These are phyloP conservation scores for Rhynchospora pubera DNA, from an alignment of 176 grass and related monocot species.

Conservation along the genomic window DNA sequence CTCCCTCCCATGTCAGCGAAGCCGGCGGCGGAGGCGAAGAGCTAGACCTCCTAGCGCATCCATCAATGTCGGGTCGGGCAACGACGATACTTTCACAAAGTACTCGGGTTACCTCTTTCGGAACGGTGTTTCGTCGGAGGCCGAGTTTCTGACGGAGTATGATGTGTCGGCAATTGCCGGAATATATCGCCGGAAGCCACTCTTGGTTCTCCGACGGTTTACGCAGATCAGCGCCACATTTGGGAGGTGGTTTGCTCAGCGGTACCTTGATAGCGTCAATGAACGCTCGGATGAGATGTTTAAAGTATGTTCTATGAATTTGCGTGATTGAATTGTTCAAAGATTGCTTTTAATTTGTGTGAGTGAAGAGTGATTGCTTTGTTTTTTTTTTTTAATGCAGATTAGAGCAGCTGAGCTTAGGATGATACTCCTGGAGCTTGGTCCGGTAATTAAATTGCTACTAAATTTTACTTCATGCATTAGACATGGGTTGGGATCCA, in stretches of 20 bases:
- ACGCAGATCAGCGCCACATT: slow-evolving; percentile 68
- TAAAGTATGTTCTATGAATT: slow-evolving; percentile 24
- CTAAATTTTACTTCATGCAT: not conserved
- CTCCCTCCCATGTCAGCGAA: not conserved
- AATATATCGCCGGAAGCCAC: slow-evolving; percentile 69
- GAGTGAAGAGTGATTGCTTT: slow-evolving; percentile 3
- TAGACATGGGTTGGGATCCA: not conserved
- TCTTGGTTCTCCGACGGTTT: slow-evolving; percentile 73
- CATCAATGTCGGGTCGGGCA: slow-evolving; percentile 6
- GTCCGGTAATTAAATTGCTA: slow-evolving; percentile 46
- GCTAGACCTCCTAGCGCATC: not conserved
- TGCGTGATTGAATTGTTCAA: not conserved
- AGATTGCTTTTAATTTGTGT: slow-evolving; percentile 17
- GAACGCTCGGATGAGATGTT: slow-evolving; percentile 81
- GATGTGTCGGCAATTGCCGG: slow-evolving; percentile 37
- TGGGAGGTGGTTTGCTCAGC: slow-evolving; percentile 69
- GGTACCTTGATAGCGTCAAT: slow-evolving; percentile 57
- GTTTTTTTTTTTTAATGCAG: slow-evolving; percentile 45
- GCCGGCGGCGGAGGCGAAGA: slow-evolving; percentile 10
- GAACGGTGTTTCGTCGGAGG: slow-evolving; percentile 43
- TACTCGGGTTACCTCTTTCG: slow-evolving; percentile 83
- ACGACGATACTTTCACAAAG: slow-evolving; percentile 85
- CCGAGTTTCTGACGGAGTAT: slow-evolving; percentile 51
- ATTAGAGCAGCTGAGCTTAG: slow-evolving; percentile 69
- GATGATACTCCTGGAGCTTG: slow-evolving; percentile 73